These are phyloP conservation scores for Exophiala viscosa DNA, from an alignment of 2,329 filamentous ascomycete species.

Conservation along the genomic window DNA sequence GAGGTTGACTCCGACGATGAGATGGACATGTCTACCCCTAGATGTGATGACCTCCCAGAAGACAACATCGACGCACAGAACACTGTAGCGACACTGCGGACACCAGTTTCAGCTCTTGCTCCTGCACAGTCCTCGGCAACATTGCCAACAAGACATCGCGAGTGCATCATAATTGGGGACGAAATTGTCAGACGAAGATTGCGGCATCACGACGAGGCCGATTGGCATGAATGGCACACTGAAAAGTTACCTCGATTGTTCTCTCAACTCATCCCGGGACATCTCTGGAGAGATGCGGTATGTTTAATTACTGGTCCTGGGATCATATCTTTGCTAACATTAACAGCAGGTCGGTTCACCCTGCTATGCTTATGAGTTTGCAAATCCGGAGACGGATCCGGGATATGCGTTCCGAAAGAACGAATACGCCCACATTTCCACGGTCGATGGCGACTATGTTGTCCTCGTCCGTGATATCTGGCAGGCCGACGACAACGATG, in stretches of 20 bases:
- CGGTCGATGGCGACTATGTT: neutral
- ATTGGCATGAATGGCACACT: conserved; percentile 10
- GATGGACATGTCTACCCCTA: neutral
- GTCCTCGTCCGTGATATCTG: conserved; percentile 12
- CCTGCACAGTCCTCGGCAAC: neutral
- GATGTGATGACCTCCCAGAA: neutral
- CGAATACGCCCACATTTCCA: conserved; percentile 5
- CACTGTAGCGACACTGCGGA: neutral
- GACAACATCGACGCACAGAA: neutral
- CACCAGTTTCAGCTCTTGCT: neutral
- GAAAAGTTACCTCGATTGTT: conserved; percentile 2
- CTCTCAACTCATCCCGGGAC: neutral
- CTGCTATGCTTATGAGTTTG: too few species aligned
- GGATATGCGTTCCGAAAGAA: conserved; percentile 9
- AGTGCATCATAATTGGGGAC: neutral
- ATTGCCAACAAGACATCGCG: neutral
- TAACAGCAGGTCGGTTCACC: too few species aligned
- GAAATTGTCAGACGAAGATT: neutral
- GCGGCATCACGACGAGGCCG: neutral
- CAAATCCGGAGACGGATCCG: too few species aligned
- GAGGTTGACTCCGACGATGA: neutral
- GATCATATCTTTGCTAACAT: too few species aligned
- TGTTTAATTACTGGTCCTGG: too few species aligned
- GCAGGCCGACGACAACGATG: neutral
- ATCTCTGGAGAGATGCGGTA: too few species aligned